Evolutionary conservation across 768 basidiomycete species (phyloP).

Genomic region (Boletus patriciae): DNA sequence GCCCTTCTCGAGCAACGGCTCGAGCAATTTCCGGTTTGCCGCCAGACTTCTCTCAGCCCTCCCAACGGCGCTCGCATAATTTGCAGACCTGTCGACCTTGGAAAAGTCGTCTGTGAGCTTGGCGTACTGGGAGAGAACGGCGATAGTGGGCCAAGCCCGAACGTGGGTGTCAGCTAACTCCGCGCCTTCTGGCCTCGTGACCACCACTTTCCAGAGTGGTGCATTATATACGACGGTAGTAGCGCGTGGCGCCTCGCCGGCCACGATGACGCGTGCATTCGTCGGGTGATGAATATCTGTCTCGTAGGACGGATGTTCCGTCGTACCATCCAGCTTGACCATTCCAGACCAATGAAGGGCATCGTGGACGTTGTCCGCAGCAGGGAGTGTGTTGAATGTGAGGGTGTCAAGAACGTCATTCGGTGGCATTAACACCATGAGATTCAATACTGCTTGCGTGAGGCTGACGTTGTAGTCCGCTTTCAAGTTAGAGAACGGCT

Average conservation of each 20-base stretch:
- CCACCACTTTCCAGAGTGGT: constrained; percentile 5
- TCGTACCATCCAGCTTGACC: constrained; percentile 3
- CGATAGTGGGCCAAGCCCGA: not conserved
- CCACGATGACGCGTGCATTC: not conserved
- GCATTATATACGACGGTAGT: not conserved
- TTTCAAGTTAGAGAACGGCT: not conserved
- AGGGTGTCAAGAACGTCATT: constrained; percentile 13
- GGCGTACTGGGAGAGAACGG: not conserved
- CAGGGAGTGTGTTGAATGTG: constrained; percentile 8
- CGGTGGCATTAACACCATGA: constrained; percentile 9
- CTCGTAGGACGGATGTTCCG: constrained; percentile 14
- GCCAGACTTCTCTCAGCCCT: no score
- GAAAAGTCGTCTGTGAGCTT: constrained; percentile 4
- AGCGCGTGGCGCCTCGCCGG: not conserved
- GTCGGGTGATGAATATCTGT: constrained; percentile 5
- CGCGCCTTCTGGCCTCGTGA: not conserved
- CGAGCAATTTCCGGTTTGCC: no score
- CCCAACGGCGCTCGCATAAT: not conserved
- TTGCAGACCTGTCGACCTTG: constrained; percentile 1
- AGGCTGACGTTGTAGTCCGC: constrained; percentile 2
- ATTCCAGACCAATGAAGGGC: constrained; percentile 11
- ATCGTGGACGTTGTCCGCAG: not conserved
- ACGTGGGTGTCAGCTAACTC: not conserved
- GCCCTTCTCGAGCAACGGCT: not conserved
- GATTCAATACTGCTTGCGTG: not conserved